Base-by-base conservation (phyloP, 441 rosid genomes). In the Populus hybrid region DNA sequence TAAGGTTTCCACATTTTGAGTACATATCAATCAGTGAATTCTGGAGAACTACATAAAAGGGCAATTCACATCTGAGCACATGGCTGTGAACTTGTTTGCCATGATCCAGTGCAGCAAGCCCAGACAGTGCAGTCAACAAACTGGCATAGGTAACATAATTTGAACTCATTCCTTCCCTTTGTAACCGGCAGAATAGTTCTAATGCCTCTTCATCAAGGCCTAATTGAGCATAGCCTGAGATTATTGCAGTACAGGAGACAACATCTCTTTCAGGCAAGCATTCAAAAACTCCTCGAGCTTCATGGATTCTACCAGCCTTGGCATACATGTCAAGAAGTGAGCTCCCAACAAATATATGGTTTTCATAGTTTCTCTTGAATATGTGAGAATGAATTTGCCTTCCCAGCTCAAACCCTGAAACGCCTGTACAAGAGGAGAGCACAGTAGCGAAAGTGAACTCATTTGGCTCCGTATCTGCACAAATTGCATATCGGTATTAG, bases 361-460 rank as follows among this genome's bases (percentile, higher is more conserved):
- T 77, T 40, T 82, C 88, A n/a, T 88, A 84, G 63, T 89, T 92
- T 2, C 72, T 77, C 73, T 80, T 82, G 21, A 88, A 26, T 12
- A 83, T 72, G 71, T 88, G 91, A 35, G 83, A 74, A 68, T 95
- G 99, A 76, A 93, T 36, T 84, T 89, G 89, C 75, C 83, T 89
- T 61, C 94, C 97, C 6, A 90, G 68, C 61, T 79, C 82, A 73
- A 84, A 82, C 8, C 93, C 92, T 75, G 84, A 82, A 74, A 77
- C 74, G 64, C 88, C 90, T 9, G 82, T 45, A 68, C 98, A 94
- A 65, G 93, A 89, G 21, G 94, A 85, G 56, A 94, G 88, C 26
- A 90, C 86, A 68, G 90, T 82, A 20, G 99, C 87, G 76, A 90
- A 91, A 77, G 95, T 94, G 85, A 86, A 90, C 87, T 92, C 95